These are phyloP conservation scores for Camellia japonica DNA, from an alignment of 148 eudicot species.

Conservation along the genomic window DNA sequence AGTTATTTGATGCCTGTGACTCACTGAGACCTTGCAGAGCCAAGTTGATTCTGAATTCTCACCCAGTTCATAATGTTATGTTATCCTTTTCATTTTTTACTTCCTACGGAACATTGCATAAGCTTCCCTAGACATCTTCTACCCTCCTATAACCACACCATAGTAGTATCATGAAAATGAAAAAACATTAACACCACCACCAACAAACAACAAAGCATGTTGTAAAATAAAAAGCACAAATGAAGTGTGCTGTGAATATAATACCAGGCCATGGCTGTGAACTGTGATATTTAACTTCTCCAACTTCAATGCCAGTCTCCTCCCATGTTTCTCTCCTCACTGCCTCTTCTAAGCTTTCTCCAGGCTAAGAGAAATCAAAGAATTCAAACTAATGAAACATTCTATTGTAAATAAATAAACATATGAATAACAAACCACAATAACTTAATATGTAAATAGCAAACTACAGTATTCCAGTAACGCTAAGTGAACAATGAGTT, in stretches of 20 bases:
- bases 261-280: constrained; percentile 99
- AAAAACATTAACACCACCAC: not conserved
- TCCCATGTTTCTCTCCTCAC: constrained; percentile 98
- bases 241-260: not conserved
- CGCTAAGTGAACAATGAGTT: not conserved
- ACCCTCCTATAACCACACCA: not conserved
- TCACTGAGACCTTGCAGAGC: not conserved
- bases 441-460: not conserved
- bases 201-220: not conserved
- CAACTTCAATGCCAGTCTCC: constrained; percentile 95
- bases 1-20: not conserved
- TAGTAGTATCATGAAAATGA: not conserved
- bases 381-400: constrained; percentile 6
- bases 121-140: not conserved
- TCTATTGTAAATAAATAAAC: not conserved
- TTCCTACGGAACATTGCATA: not conserved
- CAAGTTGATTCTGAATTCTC: not conserved
- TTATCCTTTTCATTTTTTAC: not conserved
- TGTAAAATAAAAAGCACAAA: not conserved
- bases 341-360: constrained; percentile 98
- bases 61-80: not conserved
- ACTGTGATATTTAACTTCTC: constrained; percentile 90
- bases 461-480: not conserved
- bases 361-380: constrained; percentile 53
- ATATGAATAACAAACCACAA: not conserved